Evolutionary conservation across 768 basidiomycete genomes (phyloP), one percentile per base, ranked within the genome.

Genomic region (Multifurca ochricompacta): DNA sequence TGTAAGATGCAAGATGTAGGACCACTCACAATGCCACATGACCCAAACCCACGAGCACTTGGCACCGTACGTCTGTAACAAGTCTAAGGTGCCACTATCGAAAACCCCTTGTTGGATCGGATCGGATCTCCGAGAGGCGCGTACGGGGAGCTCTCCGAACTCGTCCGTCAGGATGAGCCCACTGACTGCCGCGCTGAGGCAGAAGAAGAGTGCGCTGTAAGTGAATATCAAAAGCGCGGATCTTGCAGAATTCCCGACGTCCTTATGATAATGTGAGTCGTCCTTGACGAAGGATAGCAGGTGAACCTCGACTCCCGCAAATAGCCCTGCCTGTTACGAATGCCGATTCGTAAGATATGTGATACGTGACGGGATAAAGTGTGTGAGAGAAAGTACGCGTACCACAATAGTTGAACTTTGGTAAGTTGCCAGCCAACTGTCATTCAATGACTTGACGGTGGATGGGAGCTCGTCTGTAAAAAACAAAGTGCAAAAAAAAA

Each of bases 141-240:
- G 41, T 18, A 61, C 56, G 6, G 59, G 59, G 10, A 61, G 49
- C 34, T 47, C 53, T 3, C 57, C 52, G 16, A 61, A 59, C 28
- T 59, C 52, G 23, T 54, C 57, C 18, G 37, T 61, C 1, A 61
- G 57, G 34, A 61, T 48, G 35, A 59, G 53, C 11, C 57, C 58
- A 48, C 57, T 59, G 39, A 51, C 32, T 5, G 56, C 50, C 1
- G 57, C 57, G 49, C 57, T 59, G 18, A 53, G 7, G 41, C 48
- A 47, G 57, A 59, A 59, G 39, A 61, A 51, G 11, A 61, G 53
- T 8, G 59, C 47, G 53, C 52, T 31, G 25, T 61, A 61, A 6
- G 59, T 51, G 47, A 61, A 61, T 45, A 59, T 42, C 3, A 51
- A 8, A 10, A 61, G 57, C 2, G 59, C 59, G 23, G 47, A 27